Percentiles rank a stretch among this genome's conserved stretches.
Evolutionary conservation across 2,329 filamentous ascomycete species (phyloP).

Genomic region (Keithomyces neogunnii): DNA sequence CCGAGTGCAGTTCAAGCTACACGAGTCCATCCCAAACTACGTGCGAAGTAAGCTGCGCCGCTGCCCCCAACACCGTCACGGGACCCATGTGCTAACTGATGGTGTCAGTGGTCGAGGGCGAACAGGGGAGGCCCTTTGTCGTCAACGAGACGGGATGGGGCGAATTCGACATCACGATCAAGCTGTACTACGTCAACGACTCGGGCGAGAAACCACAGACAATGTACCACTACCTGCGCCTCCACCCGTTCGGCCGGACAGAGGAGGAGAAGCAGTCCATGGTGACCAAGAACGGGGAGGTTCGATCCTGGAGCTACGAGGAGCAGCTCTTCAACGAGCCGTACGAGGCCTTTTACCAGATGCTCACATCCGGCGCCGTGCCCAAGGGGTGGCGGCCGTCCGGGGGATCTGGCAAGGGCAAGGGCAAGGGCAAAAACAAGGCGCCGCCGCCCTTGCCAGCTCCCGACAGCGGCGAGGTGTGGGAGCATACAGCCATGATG

Average conservation of each 20-base stretch:
- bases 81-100: slow-evolving; percentile 1
- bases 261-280: slow-evolving; percentile 61
- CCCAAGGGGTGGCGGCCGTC: slow-evolving; percentile 33
- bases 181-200: slow-evolving; percentile 85
- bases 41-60: slow-evolving; percentile 53
- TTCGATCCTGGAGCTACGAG: slow-evolving; percentile 78
- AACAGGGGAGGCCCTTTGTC: slow-evolving; percentile 62
- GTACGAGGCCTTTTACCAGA: slow-evolving; percentile 82
- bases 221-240: slow-evolving; percentile 83
- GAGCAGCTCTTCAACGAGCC: slow-evolving; percentile 97
- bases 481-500: slow-evolving; percentile 66
- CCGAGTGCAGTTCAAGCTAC: slow-evolving; percentile 95
- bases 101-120: slow-evolving; percentile 57
- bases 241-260: slow-evolving; percentile 82
- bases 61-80: background rate
- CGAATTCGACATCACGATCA: slow-evolving; percentile 93
- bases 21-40: slow-evolving; percentile 91
- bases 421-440: slow-evolving; percentile 38
- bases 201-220: slow-evolving; percentile 90
- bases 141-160: slow-evolving; percentile 95
- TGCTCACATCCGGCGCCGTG: slow-evolving; percentile 66
- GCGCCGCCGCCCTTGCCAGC: slow-evolving; percentile 29
- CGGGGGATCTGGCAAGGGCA: slow-evolving; percentile 38
- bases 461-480: slow-evolving; percentile 39
- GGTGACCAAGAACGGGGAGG: slow-evolving; percentile 50